Evolutionary conservation across 2,329 filamentous ascomycete species (phyloP).

Genomic region (Phialocephala sp.): DNA sequence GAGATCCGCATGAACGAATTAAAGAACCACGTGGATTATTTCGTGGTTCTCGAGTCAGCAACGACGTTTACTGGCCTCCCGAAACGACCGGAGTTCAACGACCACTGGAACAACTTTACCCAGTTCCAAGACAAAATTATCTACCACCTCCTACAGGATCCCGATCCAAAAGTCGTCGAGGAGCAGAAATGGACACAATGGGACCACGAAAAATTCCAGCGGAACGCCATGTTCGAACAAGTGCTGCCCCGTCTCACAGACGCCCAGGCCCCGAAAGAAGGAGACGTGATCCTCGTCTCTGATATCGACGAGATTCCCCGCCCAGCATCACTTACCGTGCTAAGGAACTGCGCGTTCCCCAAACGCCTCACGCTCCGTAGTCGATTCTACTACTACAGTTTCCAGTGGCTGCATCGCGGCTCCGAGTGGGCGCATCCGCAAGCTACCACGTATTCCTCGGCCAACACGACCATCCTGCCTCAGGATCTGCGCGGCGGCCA

Average conservation of each 20-base stretch:
- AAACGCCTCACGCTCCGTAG: conserved; percentile 43
- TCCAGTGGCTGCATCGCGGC: conserved; percentile 45
- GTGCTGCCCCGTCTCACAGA: conserved; percentile 49
- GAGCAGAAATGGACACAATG: conserved; percentile 40
- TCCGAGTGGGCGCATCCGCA: conserved; percentile 51
- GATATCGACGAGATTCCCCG: conserved; percentile 53
- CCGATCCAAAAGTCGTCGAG: conserved; percentile 29
- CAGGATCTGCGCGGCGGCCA: conserved; percentile 46
- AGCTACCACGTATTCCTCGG: conserved; percentile 49
- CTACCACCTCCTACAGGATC: conserved; percentile 57
- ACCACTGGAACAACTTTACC: conserved; percentile 57
- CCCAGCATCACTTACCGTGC: conserved; percentile 43
- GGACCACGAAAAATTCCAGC: conserved; percentile 57
- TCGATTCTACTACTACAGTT: conserved; percentile 47
- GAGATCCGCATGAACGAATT: conserved; percentile 67
- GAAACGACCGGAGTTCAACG: conserved; percentile 59
- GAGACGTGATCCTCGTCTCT: conserved; percentile 51
- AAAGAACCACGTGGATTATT: conserved; percentile 65
- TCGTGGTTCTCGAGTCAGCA: conserved; percentile 65
- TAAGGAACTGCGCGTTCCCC: conserved; percentile 46
- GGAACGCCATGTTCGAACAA: conserved; percentile 62
- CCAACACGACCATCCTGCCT: conserved; percentile 46
- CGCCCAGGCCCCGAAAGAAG: conserved; percentile 37
- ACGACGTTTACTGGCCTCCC: conserved; percentile 62
- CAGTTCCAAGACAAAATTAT: conserved; percentile 65